Percentiles rank a stretch among this genome's conserved stretches.
These are phyloP conservation scores for Pythium brassicae DNA, from an alignment of 352 stramenopile genomes.

Conservation along the genomic window DNA sequence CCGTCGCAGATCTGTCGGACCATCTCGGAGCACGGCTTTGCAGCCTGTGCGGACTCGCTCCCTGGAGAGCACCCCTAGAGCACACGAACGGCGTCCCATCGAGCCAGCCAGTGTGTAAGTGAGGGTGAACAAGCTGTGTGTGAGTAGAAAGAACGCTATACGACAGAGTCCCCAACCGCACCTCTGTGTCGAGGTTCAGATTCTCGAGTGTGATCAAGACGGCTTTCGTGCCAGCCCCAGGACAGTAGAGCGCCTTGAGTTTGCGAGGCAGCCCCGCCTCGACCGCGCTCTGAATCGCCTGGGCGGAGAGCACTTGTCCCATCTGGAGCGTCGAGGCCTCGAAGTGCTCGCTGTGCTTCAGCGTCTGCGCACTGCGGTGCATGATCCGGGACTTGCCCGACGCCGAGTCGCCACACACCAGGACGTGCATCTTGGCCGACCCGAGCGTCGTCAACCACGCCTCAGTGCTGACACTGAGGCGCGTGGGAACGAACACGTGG, in stretches of 20 bases:
- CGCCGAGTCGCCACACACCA: constrained; percentile 43
- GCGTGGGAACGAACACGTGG: constrained; percentile 46
- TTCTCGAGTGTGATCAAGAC: constrained; percentile 54
- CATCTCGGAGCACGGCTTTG: constrained; percentile 37
- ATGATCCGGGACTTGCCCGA: constrained; percentile 50
- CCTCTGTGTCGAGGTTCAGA: constrained; percentile 50
- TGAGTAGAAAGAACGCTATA: too few species aligned
- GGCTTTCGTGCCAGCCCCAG: constrained; percentile 35
- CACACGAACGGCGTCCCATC: background rate
- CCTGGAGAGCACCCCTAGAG: background rate
- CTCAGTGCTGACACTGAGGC: constrained; percentile 24
- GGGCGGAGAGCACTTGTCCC: constrained; percentile 12
- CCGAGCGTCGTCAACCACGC: constrained; percentile 36
- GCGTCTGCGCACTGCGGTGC: constrained; percentile 28
- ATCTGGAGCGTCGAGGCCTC: constrained; percentile 33
- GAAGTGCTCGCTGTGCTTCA: constrained; percentile 29
- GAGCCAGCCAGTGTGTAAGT: too few species aligned
- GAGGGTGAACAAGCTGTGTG: background rate
- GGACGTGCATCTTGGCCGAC: constrained; percentile 32
- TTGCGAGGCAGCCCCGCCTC: constrained; percentile 42
- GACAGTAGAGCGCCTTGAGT: constrained; percentile 54
- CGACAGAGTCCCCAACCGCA: too few species aligned
- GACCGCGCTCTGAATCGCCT: constrained; percentile 34
- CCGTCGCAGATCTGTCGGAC: constrained; percentile 60
- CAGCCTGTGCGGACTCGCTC: background rate